Evolutionary conservation across 1,284 basidiomycete species (phyloP).

Genomic region (Rhodotorula sp.): DNA sequence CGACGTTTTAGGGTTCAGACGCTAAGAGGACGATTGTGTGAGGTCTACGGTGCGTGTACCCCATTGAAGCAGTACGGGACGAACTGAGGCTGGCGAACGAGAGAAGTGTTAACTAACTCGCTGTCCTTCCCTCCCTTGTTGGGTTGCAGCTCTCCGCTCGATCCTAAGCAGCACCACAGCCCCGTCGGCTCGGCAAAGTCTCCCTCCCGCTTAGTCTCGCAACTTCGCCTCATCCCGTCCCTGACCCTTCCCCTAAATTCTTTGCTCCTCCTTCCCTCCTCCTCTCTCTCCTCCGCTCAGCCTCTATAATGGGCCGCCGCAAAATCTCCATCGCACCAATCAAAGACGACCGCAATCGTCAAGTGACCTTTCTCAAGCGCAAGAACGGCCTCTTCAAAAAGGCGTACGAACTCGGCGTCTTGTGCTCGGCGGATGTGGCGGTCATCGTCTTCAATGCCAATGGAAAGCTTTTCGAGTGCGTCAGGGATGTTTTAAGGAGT

Average conservation of each 20-base stretch:
- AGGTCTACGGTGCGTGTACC: too few relatives aligned
- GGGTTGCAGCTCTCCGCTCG: neutral
- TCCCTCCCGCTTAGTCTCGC: neutral
- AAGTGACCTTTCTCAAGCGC: slow-evolving; percentile 87
- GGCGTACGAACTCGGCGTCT: slow-evolving; percentile 79
- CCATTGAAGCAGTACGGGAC: too few relatives aligned
- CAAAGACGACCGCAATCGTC: slow-evolving; percentile 81
- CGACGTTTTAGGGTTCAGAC: too few relatives aligned
- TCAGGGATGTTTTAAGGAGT: neutral
- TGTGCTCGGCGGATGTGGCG: slow-evolving; percentile 67
- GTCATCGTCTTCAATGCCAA: slow-evolving; percentile 66
- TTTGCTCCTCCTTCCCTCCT: neutral
- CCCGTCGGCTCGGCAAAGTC: too few relatives aligned
- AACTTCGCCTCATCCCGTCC: neutral
- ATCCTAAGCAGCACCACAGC: neutral
- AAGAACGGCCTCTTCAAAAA: slow-evolving; percentile 89
- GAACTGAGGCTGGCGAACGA: too few relatives aligned
- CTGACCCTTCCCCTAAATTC: neutral
- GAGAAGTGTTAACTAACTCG: too few relatives aligned
- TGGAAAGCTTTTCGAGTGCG: slow-evolving; percentile 59
- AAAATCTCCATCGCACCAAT: slow-evolving; percentile 89
- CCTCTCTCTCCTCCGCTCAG: neutral
- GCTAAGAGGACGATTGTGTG: too few relatives aligned
- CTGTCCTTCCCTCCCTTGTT: neutral
- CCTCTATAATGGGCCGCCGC: slow-evolving; percentile 67